Percentiles rank a stretch among this genome's conserved stretches.
These are phyloP conservation scores for Suhomyces yuchorum DNA, from an alignment of 1,139 yeast species.

Conservation along the genomic window DNA sequence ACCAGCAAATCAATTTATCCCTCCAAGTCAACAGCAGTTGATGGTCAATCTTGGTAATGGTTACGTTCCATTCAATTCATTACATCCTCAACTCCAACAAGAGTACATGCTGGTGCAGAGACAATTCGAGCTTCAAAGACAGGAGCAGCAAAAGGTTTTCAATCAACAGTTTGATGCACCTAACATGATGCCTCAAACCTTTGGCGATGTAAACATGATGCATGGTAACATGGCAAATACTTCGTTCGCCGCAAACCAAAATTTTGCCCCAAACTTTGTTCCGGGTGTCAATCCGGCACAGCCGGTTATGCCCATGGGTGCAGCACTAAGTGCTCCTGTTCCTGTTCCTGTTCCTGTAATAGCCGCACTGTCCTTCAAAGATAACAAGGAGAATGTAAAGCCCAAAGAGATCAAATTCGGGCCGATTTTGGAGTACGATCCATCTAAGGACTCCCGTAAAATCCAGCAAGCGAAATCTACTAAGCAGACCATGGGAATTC, in stretches of 20 bases:
- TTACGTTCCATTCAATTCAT: conserved; percentile 23
- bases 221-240: not conserved
- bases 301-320: not conserved
- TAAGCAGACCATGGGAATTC: conserved; percentile 26
- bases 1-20: conserved; percentile 6
- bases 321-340: not conserved
- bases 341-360: not conserved
- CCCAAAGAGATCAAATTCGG: conserved; percentile 42
- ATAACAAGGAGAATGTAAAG: conserved; percentile 23
- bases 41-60: conserved; percentile 27
- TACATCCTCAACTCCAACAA: conserved; percentile 24
- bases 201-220: conserved; percentile 3
- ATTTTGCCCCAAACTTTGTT: conserved; percentile 1
- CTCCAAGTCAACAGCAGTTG: conserved; percentile 20
- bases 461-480: conserved; percentile 19
- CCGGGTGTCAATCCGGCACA: not conserved
- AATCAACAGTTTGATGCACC: conserved; percentile 7
- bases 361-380: conserved; percentile 7
- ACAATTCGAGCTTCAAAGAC: conserved; percentile 15
- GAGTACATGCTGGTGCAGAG: conserved; percentile 22
- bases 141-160: conserved; percentile 12
- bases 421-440: conserved; percentile 47
- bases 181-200: conserved; percentile 5
- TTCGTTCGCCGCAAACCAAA: conserved; percentile 1
- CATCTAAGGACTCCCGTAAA: conserved; percentile 34